A percentile compares a stretch with the other conserved stretches of the same genome.
Evolutionary conservation across 495 filamentous ascomycete species (phyloP).

Genomic region (Aspergillus kassunensis): DNA sequence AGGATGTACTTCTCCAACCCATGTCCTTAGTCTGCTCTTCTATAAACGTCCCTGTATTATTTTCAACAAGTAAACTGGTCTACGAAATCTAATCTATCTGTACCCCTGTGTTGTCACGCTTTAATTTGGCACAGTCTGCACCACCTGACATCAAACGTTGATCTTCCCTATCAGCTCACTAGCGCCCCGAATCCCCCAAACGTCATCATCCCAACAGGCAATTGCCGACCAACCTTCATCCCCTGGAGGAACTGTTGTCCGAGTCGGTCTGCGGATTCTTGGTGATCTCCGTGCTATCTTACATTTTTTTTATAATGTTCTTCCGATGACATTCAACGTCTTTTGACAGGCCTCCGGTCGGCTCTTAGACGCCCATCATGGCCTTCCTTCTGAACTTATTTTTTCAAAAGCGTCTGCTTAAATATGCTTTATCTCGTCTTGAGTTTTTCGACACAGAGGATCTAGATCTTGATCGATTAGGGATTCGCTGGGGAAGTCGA

Average conservation of each 20-base stretch:
- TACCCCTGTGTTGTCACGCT: constrained; percentile 22
- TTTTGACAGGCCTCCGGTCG: constrained; percentile 30
- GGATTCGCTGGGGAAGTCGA: constrained; percentile 70
- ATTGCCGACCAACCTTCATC: constrained; percentile 7
- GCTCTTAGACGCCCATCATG: constrained; percentile 35
- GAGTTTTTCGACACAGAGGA: constrained; percentile 79
- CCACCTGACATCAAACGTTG: constrained; percentile 37
- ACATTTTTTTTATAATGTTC: constrained; percentile 22
- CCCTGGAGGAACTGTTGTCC: constrained; percentile 6
- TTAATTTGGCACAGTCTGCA: constrained; percentile 16
- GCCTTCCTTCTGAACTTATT: constrained; percentile 65
- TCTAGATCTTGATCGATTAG: constrained; percentile 72
- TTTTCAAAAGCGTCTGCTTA: constrained; percentile 77
- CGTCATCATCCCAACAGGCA: constrained; percentile 21
- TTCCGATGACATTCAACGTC: constrained; percentile 26
- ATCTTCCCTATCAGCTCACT: constrained; percentile 18
- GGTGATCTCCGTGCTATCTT: too few relatives aligned
- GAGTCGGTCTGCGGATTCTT: not conserved
- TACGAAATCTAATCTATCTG: not conserved
- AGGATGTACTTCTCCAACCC: too few relatives aligned
- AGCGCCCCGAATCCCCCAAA: constrained; percentile 18
- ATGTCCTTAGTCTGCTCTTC: too few relatives aligned
- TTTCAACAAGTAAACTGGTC: too few relatives aligned
- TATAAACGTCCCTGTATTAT: too few relatives aligned
- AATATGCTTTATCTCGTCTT: constrained; percentile 73